Evolutionary conservation across 176 grass and related monocot genomes (phyloP), one percentile per base, ranked within the genome.

Genomic region (Oryza officinalis): DNA sequence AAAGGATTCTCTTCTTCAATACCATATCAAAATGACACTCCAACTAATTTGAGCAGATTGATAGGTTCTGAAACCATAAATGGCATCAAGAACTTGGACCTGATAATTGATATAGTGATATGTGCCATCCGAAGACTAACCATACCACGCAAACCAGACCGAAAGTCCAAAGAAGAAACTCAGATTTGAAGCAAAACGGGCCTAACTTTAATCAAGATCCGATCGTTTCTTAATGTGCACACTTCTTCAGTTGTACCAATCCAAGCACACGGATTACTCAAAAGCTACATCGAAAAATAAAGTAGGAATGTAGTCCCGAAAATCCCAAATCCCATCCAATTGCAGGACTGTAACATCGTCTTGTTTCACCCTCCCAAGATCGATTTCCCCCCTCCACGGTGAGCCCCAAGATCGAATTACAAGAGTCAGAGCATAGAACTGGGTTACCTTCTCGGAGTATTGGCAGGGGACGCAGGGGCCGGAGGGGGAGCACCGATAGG

Each of bases 381-480:
- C 83, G 22, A 45, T 41, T 49, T 27, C 13, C 22, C 2, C 31
- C 50, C 52, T 22, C 57, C 2, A 61, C 9, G 57, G n/a, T 5
- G 57, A 61, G 57, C 22, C 57, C 57, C 57, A 25, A 61, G 57
- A 61, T 61, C 57, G 57, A 61, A 61, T 2, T 7, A 8, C 3
- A 43, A 33, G 33, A 35, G 0, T 17, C 20, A 65, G 37, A 67
- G 22, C 69, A 30, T 33, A 66, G 35, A 60, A 80, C 46, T 8
- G 9, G 20, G 15, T 31, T 4, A 99, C 93, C 97, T 96, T 96
- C 70, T 99, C 93, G 20, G 89, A 96, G 71, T 99, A 94, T 73
- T 91, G 93, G 81, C 97, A 99, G 27, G 88, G 85, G 50, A 96
- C 43, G 86, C 93, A 99, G 67, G 91, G 89, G 0, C 97, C 97